Base-by-base conservation (phyloP, 805 yeast species). In the Candida maesae region DNA sequence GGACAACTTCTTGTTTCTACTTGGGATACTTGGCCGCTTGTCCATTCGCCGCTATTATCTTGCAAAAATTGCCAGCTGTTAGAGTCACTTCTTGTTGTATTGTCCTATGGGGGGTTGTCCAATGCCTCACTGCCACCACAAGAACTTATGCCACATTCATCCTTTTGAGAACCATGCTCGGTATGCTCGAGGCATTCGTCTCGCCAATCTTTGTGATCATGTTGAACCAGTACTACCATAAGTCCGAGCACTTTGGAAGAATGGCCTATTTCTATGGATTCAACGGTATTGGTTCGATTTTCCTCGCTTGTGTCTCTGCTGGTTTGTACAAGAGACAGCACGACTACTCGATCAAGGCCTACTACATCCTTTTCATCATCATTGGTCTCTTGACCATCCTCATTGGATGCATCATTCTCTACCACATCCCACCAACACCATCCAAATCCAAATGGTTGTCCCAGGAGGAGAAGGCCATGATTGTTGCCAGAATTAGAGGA, bases 21-120 rank as follows among this genome's bases (percentile, higher is more conserved):
- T 47, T 79, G 20, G 84, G 84, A 1, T 79, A 76, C 51, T 51
- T 78, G 27, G 76, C 73, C 42, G 78, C 74, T 43, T 64, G 70
- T 38, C 74, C 78, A 11, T 32, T 35, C 3, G 67, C 73, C 1
- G 58, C 67, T 15, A 51, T 59, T 16, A 33, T 69, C 0, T 53
- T 78, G 27, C 83, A 78, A 51, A 59, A 64, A 34, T 66, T 76
- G 40, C 81, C 80, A 4, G 15, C 40, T 6, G 39, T 35, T 5
- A 38, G 15, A 18, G 23, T 33, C n/a, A 61, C 76, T 20, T 67
- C 74, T 4, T 71, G 69, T 42, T 58, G 72, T 8, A 63, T 75
- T 17, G 37, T 70, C 3, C 44, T 64, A 20, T 76, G 80, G 80
- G 80, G 80, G 10, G 41, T 66, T 1, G 60, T 73, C 7, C 63